A percentile compares a stretch with the other conserved stretches of the same genome.
Conservation (phyloP, 176 grass and related monocot species). For the Tillandsia leiboldiana region DNA sequence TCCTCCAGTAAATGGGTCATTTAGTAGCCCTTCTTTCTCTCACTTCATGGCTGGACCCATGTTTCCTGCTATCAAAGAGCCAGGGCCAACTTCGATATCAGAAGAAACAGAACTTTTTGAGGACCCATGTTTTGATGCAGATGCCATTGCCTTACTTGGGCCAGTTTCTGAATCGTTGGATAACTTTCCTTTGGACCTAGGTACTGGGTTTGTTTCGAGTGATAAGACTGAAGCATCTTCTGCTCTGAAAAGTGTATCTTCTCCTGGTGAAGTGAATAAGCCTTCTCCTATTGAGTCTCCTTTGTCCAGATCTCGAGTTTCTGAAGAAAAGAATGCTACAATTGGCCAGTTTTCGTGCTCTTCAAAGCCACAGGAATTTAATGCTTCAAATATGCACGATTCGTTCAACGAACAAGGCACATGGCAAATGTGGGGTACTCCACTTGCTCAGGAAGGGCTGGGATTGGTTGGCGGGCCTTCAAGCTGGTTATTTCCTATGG, state of each 20-base stretch:
- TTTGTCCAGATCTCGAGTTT: constrained; percentile 35
- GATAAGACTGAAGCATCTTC: constrained; percentile 32
- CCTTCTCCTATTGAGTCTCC: constrained; percentile 89
- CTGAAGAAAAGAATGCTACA: constrained; percentile 44
- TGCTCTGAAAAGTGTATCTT: constrained; percentile 18
- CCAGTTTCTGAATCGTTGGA: constrained; percentile 70
- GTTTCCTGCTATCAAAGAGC: constrained; percentile 32
- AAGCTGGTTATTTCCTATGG: constrained; percentile 41
- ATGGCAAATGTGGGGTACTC: constrained; percentile 86
- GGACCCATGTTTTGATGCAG: constrained; percentile 77
- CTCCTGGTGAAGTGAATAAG: constrained; percentile 16
- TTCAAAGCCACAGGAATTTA: constrained; percentile 20
- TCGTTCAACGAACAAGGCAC: constrained; percentile 47
- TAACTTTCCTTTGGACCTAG: constrained; percentile 51
- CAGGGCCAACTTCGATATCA: constrained; percentile 22
- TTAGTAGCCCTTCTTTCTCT: constrained; percentile 14
- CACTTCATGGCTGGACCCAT: constrained; percentile 39
- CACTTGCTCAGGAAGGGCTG: constrained; percentile 66
- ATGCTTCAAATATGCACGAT: constrained; percentile 32
- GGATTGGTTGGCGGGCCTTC: constrained; percentile 47
- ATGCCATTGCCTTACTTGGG: constrained; percentile 63
- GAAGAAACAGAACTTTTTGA: constrained; percentile 78
- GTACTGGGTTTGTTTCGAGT: constrained; percentile 31
- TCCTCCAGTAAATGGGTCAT: constrained; percentile 26
- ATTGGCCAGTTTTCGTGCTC: constrained; percentile 15